These are phyloP conservation scores for Plasmodium yoelii DNA, from an alignment of 169 alveolate species.

Conservation along the genomic window DNA sequence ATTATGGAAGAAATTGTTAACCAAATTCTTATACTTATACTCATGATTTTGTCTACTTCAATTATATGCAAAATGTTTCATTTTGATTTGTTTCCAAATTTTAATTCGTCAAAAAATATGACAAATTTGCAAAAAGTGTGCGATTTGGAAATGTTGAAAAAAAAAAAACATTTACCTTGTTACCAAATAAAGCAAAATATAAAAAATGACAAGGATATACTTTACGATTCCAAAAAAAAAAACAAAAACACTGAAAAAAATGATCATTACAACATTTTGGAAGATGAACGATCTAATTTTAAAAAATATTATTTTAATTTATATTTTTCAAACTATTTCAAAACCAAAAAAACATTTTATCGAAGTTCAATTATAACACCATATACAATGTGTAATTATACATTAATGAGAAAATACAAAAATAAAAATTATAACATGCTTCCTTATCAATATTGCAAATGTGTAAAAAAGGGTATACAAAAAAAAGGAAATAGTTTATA, in stretches of 20 bases:
- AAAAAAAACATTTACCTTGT: no score
- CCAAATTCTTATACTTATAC: slow-evolving; percentile 26
- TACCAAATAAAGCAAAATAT: no score
- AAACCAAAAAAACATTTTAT: not conserved
- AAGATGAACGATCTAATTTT: slow-evolving; percentile 5
- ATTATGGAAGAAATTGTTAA: slow-evolving; percentile 34
- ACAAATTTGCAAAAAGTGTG: not conserved
- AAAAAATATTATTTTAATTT: not conserved
- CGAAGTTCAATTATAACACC: slow-evolving; percentile 24
- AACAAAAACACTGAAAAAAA: slow-evolving; percentile 6
- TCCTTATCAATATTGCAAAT: slow-evolving; percentile 1
- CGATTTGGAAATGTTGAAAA: not conserved
- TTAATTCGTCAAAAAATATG: not conserved
- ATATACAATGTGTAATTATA: slow-evolving; percentile 16
- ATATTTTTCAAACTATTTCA: slow-evolving; percentile 18
- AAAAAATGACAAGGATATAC: not conserved
- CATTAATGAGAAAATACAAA: slow-evolving; percentile 21
- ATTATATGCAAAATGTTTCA: slow-evolving; percentile 50
- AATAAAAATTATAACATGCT: not conserved
- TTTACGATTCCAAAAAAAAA: not conserved
- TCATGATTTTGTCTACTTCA: slow-evolving; percentile 31
- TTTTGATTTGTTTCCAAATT: not conserved
- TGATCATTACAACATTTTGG: not conserved
- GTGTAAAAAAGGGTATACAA: not conserved
- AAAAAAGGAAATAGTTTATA: no score